A percentile compares a stretch with the other conserved stretches of the same genome.
Conservation (phyloP, 1,139 yeast genomes). For the Taphrina communis region DNA sequence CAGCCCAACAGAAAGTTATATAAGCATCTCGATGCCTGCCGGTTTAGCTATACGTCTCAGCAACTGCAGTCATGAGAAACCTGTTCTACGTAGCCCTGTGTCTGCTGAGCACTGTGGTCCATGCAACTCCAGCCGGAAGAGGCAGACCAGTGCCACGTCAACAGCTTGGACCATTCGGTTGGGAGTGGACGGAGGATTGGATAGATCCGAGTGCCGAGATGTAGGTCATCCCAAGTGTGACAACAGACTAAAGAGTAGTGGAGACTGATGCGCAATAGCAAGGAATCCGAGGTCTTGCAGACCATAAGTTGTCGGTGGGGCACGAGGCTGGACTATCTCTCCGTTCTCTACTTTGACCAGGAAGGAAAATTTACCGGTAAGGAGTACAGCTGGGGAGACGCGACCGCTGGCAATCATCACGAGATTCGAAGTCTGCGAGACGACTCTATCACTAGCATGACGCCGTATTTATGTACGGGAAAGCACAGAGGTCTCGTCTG, state of each 20-base stretch:
- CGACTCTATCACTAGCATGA: background rate
- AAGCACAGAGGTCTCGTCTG: constrained; percentile 15
- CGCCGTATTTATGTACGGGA: background rate
- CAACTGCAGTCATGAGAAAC: no score
- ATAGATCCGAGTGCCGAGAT: background rate
- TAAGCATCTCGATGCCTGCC: no score
- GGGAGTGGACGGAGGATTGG: background rate
- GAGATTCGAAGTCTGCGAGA: background rate
- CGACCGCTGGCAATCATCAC: constrained; percentile 3
- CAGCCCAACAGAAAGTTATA: no score
- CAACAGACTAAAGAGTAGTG: no score
- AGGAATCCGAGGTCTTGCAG: background rate
- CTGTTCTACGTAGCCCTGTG: background rate
- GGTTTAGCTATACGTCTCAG: no score
- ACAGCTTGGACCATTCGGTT: constrained; percentile 6
- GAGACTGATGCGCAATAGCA: background rate
- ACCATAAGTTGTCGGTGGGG: background rate
- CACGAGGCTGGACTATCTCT: constrained; percentile 4
- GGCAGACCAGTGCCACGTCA: background rate
- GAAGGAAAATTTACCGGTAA: background rate
- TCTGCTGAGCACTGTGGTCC: background rate
- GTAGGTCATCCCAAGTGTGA: no score
- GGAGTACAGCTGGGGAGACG: background rate
- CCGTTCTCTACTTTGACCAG: background rate
- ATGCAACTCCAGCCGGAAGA: background rate